These are phyloP conservation scores for Colletotrichum godetiae DNA, from an alignment of 2,329 filamentous ascomycete genomes.

Conservation along the genomic window DNA sequence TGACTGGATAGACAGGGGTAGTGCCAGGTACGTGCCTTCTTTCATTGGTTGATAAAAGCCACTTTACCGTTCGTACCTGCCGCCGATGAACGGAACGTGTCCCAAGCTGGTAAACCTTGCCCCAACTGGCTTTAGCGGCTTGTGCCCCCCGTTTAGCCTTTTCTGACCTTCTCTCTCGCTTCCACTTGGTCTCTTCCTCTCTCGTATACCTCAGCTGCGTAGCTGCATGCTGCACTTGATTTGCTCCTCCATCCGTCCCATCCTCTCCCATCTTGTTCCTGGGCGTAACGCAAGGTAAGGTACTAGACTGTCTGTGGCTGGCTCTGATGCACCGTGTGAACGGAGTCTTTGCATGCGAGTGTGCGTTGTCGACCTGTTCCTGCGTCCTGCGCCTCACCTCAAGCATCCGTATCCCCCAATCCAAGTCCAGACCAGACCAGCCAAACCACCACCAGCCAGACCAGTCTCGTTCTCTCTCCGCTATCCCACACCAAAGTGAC, in stretches of 20 bases:
- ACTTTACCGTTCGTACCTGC: conserved; percentile 30
- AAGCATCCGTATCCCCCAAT: neutral
- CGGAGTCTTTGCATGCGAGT: neutral
- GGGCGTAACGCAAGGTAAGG: neutral
- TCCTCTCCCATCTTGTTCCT: neutral
- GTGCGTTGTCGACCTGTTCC: neutral
- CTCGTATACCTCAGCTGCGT: neutral
- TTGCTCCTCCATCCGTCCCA: neutral
- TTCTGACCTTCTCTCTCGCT: conserved; percentile 8
- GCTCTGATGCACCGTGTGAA: neutral
- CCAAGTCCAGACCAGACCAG: neutral
- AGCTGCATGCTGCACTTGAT: neutral
- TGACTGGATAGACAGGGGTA: neutral
- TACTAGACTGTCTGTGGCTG: too few relatives aligned
- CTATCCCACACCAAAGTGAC: neutral
- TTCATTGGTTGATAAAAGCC: conserved; percentile 26
- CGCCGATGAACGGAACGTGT: conserved; percentile 25
- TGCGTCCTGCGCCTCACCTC: neutral
- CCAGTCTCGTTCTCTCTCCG: neutral
- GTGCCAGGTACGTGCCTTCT: conserved; percentile 19
- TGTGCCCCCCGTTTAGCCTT: conserved; percentile 23
- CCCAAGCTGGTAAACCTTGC: conserved; percentile 1
- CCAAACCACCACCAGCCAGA: neutral
- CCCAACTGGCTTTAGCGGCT: conserved; percentile 7
- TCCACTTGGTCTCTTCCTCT: neutral